A percentile compares a stretch with the other conserved stretches of the same genome.
Evolutionary conservation across 345 rosid genomes (phyloP).

Genomic region (Bruguiera gymnorhiza): DNA sequence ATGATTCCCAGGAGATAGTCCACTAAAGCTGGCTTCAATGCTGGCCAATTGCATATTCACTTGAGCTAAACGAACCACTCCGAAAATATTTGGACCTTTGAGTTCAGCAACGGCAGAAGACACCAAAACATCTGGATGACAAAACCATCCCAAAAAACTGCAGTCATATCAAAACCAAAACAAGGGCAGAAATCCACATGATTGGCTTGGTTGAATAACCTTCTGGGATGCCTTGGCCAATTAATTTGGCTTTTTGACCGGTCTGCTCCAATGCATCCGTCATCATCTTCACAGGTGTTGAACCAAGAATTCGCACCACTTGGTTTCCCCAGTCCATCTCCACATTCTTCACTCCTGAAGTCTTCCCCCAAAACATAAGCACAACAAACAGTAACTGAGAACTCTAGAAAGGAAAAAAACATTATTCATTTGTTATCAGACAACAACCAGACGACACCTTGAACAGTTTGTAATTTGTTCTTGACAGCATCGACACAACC

Average conservation of each 20-base stretch:
- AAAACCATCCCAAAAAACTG: not conserved
- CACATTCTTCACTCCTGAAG: slow-evolving; percentile 71
- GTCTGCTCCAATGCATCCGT: slow-evolving; percentile 83
- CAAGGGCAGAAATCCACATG: not conserved
- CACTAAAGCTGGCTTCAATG: slow-evolving; percentile 80
- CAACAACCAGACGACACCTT: slow-evolving; percentile 39
- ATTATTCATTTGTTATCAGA: not conserved
- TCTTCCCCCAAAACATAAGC: slow-evolving; percentile 11
- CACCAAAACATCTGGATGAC: slow-evolving; percentile 63
- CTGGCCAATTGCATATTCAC: slow-evolving; percentile 84
- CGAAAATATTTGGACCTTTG: slow-evolving; percentile 87
- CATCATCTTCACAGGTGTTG: slow-evolving; percentile 68
- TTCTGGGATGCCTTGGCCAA: slow-evolving; percentile 94
- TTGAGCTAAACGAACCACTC: slow-evolving; percentile 88
- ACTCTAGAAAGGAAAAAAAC: not conserved
- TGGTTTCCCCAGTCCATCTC: slow-evolving; percentile 82
- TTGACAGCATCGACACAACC: slow-evolving; percentile 82
- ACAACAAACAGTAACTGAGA: slow-evolving; percentile 4
- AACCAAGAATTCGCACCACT: slow-evolving; percentile 80
- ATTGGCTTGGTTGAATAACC: slow-evolving; percentile 41
- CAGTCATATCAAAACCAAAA: not conserved
- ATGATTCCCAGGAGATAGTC: slow-evolving; percentile 74
- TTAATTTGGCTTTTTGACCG: slow-evolving; percentile 73
- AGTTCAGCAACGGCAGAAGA: slow-evolving; percentile 94
- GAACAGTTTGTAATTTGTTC: slow-evolving; percentile 61